Evolutionary conservation across 2,329 filamentous ascomycete species (phyloP).

Genomic region (Stachybotrys elegans): DNA sequence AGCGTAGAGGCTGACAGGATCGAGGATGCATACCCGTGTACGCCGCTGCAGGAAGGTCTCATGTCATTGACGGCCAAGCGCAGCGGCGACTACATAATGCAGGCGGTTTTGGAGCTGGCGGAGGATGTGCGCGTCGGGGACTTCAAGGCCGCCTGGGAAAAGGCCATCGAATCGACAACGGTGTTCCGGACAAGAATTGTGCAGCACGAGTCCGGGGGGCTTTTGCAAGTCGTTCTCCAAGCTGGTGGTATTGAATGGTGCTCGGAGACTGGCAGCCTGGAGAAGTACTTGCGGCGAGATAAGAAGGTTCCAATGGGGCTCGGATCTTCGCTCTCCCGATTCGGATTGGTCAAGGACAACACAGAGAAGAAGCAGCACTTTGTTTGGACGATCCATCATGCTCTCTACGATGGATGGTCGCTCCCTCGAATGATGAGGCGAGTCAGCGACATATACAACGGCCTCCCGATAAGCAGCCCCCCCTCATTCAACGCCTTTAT

Average conservation of each 20-base stretch:
- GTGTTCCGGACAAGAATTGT: neutral
- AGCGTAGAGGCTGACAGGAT: neutral
- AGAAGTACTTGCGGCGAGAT: neutral
- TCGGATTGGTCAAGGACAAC: neutral
- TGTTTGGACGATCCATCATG: conserved; percentile 20
- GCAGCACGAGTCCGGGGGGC: neutral
- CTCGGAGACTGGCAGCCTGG: neutral
- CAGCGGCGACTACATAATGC: conserved; percentile 30
- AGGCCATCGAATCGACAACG: neutral
- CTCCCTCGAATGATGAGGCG: conserved; percentile 11
- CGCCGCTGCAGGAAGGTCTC: conserved; percentile 34
- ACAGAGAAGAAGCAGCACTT: conserved; percentile 5
- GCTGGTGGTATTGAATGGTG: neutral
- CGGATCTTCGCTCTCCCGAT: conserved; percentile 6
- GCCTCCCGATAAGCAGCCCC: neutral
- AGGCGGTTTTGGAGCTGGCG: conserved; percentile 17
- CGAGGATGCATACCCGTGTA: conserved; percentile 33
- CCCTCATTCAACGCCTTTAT: conserved; percentile 5
- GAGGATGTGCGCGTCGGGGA: neutral
- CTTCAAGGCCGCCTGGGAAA: neutral
- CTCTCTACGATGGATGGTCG: conserved; percentile 23
- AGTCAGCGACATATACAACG: conserved; percentile 7
- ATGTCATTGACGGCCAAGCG: conserved; percentile 28
- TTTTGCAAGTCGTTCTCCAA: neutral
- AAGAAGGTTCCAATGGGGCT: conserved; percentile 4